A percentile compares a stretch with the other conserved stretches of the same genome.
Conservation (phyloP, 2,329 filamentous ascomycete species). For the Pseudopyricularia cyperi region DNA sequence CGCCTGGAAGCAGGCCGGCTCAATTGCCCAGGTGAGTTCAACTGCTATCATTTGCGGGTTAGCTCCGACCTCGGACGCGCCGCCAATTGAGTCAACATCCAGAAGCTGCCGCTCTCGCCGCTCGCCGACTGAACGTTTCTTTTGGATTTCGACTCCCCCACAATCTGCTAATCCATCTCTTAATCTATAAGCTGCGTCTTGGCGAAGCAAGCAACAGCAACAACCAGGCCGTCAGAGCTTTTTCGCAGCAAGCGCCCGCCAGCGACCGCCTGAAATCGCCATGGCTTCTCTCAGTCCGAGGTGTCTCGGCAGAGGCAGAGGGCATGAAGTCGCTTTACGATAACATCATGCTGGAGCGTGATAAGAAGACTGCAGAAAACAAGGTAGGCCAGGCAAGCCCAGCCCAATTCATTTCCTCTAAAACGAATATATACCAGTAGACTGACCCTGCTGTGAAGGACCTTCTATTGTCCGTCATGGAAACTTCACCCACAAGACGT, state of each 20-base stretch:
- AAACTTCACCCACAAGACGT: constrained; percentile 80
- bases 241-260: background rate
- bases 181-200: background rate
- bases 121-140: background rate
- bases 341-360: background rate
- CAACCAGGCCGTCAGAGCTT: background rate
- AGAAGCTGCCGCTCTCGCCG: background rate
- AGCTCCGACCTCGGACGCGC: background rate
- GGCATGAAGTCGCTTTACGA: background rate
- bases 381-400: background rate
- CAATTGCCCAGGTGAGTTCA: constrained; percentile 17
- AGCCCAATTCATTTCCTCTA: too few relatives aligned
- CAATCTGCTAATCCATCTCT: background rate
- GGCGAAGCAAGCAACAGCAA: background rate
- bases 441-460: constrained; percentile 36
- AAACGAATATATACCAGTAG: background rate
- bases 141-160: background rate
- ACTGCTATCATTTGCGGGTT: background rate
- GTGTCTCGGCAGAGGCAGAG: background rate
- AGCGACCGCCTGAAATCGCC: background rate
- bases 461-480: constrained; percentile 74
- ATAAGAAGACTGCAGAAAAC: background rate
- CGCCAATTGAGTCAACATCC: background rate
- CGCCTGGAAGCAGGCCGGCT: constrained; percentile 25
- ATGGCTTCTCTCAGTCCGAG: background rate